Base-by-base conservation (phyloP, 495 filamentous ascomycete species). In the Chlorociboria aeruginascens region DNA sequence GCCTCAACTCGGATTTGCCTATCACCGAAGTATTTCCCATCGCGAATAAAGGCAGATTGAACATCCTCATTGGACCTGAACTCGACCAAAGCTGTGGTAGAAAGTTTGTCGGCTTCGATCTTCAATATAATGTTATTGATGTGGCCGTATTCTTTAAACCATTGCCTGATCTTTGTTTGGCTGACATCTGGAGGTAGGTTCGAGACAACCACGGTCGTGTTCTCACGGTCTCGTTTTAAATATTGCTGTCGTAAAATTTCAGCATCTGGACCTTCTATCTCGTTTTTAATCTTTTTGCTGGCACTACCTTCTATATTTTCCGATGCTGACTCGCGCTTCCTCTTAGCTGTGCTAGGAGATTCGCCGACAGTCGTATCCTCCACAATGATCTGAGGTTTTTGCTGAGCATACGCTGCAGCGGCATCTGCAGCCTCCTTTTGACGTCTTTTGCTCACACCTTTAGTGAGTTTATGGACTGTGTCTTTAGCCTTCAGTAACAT, bases 91-190 rank as follows among this genome's bases (percentile, higher is more conserved):
- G 88, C 89, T 0, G 78, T 76, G 17, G 75, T 63, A n/a, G 79
- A 79, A 16, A 69, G 61, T 8, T 66, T 68, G 38, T 79, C 73
- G 6, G 74, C 66, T 25, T 79, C 74, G 16, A 67, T 63, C 25
- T 79, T 60, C 40, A 89, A 62, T 38, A 79, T 81, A 28, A 94
- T 63, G 46, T 76, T 78, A 54, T 89, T 89, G 58, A 94, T 82
- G 14, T 79, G 78, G 10, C 89, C 89, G 54, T 85, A 87, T 59
- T 89, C 86, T 59, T 82, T 76, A 65, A 98, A 97, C 60, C 90
- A 98, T 63, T 92, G 81, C 34, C 84, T 80, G 10, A 96, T 65
- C 52, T 78, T 79, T 29, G 74, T 78, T 58, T 87, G 77, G 2
- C 80, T 83, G 3, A 78, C 78, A 29, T 78, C 71, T 1, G 53